phyloP scores from a whole-genome alignment of 2,329 filamentous ascomycete species.

The Orbilia quercus region DNA sequence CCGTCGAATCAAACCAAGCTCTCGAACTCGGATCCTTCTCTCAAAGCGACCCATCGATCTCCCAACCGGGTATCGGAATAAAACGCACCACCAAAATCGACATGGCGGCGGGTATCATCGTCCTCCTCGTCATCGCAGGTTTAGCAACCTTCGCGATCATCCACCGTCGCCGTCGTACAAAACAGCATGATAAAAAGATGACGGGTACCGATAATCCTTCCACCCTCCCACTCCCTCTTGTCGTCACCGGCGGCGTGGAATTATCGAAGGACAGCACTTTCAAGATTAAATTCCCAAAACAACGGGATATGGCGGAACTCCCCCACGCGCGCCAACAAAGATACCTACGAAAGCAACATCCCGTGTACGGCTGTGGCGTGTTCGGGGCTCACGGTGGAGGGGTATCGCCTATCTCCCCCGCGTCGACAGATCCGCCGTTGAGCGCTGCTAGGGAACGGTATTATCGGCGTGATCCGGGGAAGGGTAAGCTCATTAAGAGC shows the following conservation, averaged over 20 bases:
- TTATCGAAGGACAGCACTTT: conserved; percentile 1
- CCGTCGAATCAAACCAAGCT: conserved; percentile 5
- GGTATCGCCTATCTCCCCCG: too few species aligned
- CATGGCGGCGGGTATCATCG: conserved; percentile 25
- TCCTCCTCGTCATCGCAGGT: conserved; percentile 9
- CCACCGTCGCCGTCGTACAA: background rate
- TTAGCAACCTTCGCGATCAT: conserved; percentile 16
- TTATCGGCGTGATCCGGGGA: conserved; percentile 32
- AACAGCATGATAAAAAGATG: background rate
- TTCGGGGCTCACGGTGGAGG: too few species aligned
- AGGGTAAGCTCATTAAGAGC: conserved; percentile 12
- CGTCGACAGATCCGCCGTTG: background rate
- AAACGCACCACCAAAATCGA: conserved; percentile 30
- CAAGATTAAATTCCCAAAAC: too few species aligned
- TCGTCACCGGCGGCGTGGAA: conserved; percentile 1
- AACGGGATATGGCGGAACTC: too few species aligned
- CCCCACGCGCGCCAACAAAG: too few species aligned
- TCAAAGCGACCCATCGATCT: conserved; percentile 8
- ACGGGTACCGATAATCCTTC: too few species aligned
- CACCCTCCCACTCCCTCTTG: background rate
- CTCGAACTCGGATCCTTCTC: conserved; percentile 13
- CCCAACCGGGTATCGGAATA: background rate
- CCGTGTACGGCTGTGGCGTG: too few species aligned
- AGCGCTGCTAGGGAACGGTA: conserved; percentile 45
- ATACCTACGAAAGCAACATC: conserved; percentile 12